Base-by-base conservation (phyloP, 108 stramenopile species). In the Nitzschia sp. region DNA sequence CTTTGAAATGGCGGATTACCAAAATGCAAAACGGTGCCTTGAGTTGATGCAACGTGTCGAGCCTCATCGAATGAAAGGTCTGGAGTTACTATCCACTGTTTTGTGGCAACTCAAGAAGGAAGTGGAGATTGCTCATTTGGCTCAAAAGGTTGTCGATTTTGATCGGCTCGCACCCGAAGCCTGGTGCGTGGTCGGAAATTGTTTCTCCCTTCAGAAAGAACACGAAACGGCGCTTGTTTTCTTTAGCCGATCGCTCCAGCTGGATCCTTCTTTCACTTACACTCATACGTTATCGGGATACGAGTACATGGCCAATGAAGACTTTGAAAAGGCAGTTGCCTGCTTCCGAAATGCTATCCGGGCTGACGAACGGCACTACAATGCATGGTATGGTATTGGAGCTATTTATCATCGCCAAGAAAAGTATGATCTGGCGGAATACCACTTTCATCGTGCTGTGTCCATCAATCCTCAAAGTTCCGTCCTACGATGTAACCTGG, bases 121-220 rank as follows among this genome's bases (percentile, higher is more conserved):
- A 73, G 96, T 97, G 33, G 96, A 97, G 64, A 73, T 98, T 28
- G 90, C 94, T 30, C 87, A 95, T 74, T 77, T 98, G 56, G 96
- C 98, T 5, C 97, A 97, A 68, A 72, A 84, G 33, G 93, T 80
- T 11, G 76, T 89, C n/a, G 91, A 87, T 34, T 89, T 91, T 55
- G 95, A 98, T 74, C 78, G 88, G 23, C 68, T 82, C 64, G 75
- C 89, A 46, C 92, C 98, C 5, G 90, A 96, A 69, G 86, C 93
- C 15, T 98, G 97, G 97, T 98, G 97, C 68, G 92, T 95, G 11
- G 91, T 97, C 26, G 98, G 98, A 9, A 98, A 98, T 63, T 97
- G 96, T 78, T 95, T 97, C 82, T 95, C 96, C 36, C 79, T 97
- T 30, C 97, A 97, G 75, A 97, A 98, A 67, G 98, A 99, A 64